These are phyloP conservation scores for Coprinopsis marcescibilis DNA, from an alignment of 768 basidiomycete species.

Conservation along the genomic window DNA sequence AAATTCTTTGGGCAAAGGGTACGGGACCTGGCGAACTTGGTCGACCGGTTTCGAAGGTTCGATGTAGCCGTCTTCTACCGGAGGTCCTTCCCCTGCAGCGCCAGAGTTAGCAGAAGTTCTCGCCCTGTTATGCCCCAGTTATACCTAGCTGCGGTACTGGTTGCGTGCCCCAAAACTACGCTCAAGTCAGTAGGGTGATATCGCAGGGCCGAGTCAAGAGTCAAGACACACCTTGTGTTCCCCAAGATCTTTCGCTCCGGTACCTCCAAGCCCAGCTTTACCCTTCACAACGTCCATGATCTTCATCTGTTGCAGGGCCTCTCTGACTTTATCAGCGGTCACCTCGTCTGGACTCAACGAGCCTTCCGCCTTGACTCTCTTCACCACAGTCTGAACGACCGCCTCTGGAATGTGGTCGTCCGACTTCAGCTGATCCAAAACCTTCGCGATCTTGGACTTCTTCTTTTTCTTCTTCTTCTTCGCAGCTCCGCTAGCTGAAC, in stretches of 20 bases:
- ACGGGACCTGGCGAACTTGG: conserved; percentile 84
- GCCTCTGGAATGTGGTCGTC: conserved; percentile 47
- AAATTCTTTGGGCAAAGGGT: conserved; percentile 86
- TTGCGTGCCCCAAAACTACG: conserved; percentile 94
- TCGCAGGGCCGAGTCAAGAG: conserved; percentile 3
- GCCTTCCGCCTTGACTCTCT: conserved; percentile 58
- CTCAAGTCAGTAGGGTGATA: conserved; percentile 4
- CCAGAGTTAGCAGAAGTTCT: neutral
- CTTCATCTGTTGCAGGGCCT: conserved; percentile 71
- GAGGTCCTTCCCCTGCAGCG: conserved; percentile 52
- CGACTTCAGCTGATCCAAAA: conserved; percentile 42
- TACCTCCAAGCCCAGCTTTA: conserved; percentile 69
- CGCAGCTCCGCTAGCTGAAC: conserved; percentile 1
- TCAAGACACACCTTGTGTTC: conserved; percentile 78
- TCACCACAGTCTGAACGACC: conserved; percentile 62
- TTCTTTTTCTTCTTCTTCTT: conserved; percentile 87
- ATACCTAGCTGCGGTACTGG: conserved; percentile 88
- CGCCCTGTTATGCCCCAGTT: conserved; percentile 3
- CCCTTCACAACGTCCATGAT: conserved; percentile 84
- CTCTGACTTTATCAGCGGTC: conserved; percentile 60
- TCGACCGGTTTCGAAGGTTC: conserved; percentile 72
- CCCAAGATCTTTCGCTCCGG: conserved; percentile 75
- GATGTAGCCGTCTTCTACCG: conserved; percentile 79
- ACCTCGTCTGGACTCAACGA: conserved; percentile 38
- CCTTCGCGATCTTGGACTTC: conserved; percentile 62